Evolutionary conservation across 2,329 filamentous ascomycete genomes (phyloP), one percentile per base, ranked within the genome.

Genomic region (Aspergillus fumigatus): DNA sequence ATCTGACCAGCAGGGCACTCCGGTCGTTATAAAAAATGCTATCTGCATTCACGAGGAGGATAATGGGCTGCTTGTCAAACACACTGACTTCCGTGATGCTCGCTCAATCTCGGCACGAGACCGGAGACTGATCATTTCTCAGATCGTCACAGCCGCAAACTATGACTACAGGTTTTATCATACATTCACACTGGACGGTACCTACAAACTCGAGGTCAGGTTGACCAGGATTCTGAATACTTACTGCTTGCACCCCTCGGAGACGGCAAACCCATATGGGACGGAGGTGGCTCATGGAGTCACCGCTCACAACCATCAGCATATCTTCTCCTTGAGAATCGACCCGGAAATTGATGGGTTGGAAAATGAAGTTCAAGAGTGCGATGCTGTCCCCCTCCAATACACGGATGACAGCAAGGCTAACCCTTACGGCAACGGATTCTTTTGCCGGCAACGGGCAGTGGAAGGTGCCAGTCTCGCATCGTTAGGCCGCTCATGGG

Each of bases 301-400:
- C 69, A 94, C 94, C 67, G 92, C 92, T 1, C 92, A 96, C 77
- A 96, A 96, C 77, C 92, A 96, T 74, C 91, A 96, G 74, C 92
- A 96, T 74, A 82, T 96, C 32, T 96, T 96, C 83, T 95, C 90
- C 67, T 79, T 96, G 51, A 89, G 92, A 47, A 79, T 96, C 51
- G 89, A 96, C 69, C 85, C 92, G 26, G 92, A 92, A 68, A 83
- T 96, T 56, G 92, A 96, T 69, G 92, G 92, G 0, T 82, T 85
- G 1, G 82, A 86, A 63, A 96, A 96, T 73, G 27, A 29, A 29
- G 27, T 29, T 29, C 27, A 10, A 29, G 27, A 29, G 27, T 29
- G 8, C 27, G 27, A 29, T 29, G 27, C 3, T 29, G 27, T 29
- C 27, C 27, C 27, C 27, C 27, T 29, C 9, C 27, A 29, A 29